A percentile compares a stretch with the other conserved stretches of the same genome.
These are phyloP conservation scores for Termitomyces sp. DNA, from an alignment of 768 basidiomycete species.

Conservation along the genomic window DNA sequence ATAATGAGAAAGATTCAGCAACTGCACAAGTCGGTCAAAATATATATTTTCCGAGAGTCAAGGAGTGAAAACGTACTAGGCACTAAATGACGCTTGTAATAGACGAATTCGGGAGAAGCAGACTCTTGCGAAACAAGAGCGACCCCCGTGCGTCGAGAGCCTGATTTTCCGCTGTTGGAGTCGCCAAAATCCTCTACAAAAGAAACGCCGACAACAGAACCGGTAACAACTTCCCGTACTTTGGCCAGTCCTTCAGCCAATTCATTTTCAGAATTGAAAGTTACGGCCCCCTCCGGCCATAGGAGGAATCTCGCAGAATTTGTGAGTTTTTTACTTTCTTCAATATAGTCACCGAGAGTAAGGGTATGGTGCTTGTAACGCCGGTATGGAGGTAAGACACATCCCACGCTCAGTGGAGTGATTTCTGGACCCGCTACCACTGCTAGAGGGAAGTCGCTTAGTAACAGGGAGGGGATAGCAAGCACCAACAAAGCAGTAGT, in stretches of 20 bases:
- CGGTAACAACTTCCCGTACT: slow-evolving; percentile 29
- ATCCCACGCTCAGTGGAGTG: slow-evolving; percentile 62
- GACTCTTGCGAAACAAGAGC: slow-evolving; percentile 46
- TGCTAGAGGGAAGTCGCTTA: slow-evolving; percentile 32
- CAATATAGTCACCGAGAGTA: slow-evolving; percentile 55
- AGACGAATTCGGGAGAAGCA: slow-evolving; percentile 36
- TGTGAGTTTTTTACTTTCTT: slow-evolving; percentile 43
- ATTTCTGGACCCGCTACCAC: slow-evolving; percentile 26
- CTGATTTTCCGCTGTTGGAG: slow-evolving; percentile 28
- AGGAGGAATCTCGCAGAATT: slow-evolving; percentile 50
- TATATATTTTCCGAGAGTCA: not conserved
- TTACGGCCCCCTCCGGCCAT: slow-evolving; percentile 80
- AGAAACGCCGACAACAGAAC: slow-evolving; percentile 59
- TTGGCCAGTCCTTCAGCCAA: slow-evolving; percentile 40
- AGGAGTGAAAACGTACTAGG: slow-evolving; percentile 48
- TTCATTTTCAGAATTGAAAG: slow-evolving; percentile 48
- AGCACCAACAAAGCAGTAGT: slow-evolving; percentile 35
- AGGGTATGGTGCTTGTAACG: slow-evolving; percentile 34
- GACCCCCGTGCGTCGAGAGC: slow-evolving; percentile 54
- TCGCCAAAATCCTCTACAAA: slow-evolving; percentile 57
- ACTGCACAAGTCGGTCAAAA: slow-evolving; percentile 35
- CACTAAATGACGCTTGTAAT: slow-evolving; percentile 74
- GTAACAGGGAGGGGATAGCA: slow-evolving; percentile 50
- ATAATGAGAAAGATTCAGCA: slow-evolving; percentile 68
- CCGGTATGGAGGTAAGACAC: slow-evolving; percentile 51